These are phyloP conservation scores for Metschnikowia reukaufii DNA, from an alignment of 805 yeast genomes.

Conservation along the genomic window DNA sequence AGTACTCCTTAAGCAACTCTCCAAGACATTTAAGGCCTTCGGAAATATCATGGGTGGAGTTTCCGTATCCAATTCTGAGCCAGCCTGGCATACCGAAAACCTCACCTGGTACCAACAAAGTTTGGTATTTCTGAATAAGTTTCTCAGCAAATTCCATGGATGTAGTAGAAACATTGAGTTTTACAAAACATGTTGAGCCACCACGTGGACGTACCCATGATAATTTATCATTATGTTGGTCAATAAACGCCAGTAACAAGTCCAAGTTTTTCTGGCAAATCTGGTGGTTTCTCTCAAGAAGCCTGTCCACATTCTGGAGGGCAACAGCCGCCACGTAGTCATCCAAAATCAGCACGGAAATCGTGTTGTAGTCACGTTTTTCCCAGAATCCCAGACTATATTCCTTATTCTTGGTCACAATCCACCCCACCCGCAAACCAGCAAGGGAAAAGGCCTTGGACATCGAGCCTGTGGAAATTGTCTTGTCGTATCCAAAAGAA, in stretches of 20 bases:
- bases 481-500: conserved; percentile 40
- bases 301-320: conserved; percentile 30
- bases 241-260: conserved; percentile 35
- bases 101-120: conserved; percentile 52
- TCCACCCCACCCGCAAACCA: conserved; percentile 56
- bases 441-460: conserved; percentile 57
- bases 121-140: conserved; percentile 34
- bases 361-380: conserved; percentile 51
- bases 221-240: conserved; percentile 30
- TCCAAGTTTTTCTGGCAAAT: conserved; percentile 41
- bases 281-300: conserved; percentile 40
- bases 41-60: conserved; percentile 33
- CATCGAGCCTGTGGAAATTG: conserved; percentile 49
- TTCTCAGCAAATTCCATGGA: conserved; percentile 35
- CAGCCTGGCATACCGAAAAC: conserved; percentile 33
- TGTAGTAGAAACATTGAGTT: conserved; percentile 27
- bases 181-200: conserved; percentile 48
- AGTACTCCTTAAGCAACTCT: conserved; percentile 2
- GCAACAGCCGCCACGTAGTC: conserved; percentile 48
- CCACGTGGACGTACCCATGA: conserved; percentile 46
- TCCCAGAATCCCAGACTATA: conserved; percentile 33
- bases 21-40: conserved; percentile 32
- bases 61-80: conserved; percentile 51
- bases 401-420: conserved; percentile 35
- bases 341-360: conserved; percentile 48